Evolutionary conservation across 352 stramenopile species (phyloP), one percentile per base, ranked within the genome.

Genomic region (Globisporangium nagaii): DNA sequence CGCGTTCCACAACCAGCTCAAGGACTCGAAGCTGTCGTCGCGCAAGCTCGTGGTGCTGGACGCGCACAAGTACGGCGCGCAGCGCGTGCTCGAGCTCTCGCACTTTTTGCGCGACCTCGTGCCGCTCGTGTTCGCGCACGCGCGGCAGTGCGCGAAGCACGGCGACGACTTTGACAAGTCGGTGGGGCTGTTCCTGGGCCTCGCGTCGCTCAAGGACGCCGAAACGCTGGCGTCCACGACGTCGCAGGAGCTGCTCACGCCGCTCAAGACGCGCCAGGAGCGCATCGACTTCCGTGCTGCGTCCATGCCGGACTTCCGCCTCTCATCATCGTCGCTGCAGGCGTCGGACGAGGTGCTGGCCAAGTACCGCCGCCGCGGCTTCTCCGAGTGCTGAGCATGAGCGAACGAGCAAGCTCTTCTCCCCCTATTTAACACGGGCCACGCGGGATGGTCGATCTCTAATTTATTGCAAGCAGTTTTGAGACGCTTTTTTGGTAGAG

Each of bases 231-330:
- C 73, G 13, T 56, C 65, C 13, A 61, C 35, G 32, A 65, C 70
- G 9, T 60, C 63, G n/a, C 58, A 60, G 8, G 52, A 65, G 13
- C 56, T 81, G 37, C 39, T 76, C 22, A 58, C 65, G 17, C 59
- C 63, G 13, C 34, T 66, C 39, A 88, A 88, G 64, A 86, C 78
- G 10, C 75, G 75, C 34, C 73, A 86, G 53, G 78, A 88, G n/a
- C 71, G 78, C 39, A 80, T 86, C 48, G 75, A 86, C 54, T 85
- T 82, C 58, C 75, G 78, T 24, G 70, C 71, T 12, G 60, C 74
- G 19, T 88, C 76, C 20, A 84, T 88, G 76, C 72, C 76, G n/a
- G 72, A 88, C 45, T 71, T 85, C 45, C 76, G 76, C 36, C 61
- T 73, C 45, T 88, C 76, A 22, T 66, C 63, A 11, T 72, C 54